Base-by-base conservation (phyloP, 148 eudicot species). In the Diospyros lotus region DNA sequence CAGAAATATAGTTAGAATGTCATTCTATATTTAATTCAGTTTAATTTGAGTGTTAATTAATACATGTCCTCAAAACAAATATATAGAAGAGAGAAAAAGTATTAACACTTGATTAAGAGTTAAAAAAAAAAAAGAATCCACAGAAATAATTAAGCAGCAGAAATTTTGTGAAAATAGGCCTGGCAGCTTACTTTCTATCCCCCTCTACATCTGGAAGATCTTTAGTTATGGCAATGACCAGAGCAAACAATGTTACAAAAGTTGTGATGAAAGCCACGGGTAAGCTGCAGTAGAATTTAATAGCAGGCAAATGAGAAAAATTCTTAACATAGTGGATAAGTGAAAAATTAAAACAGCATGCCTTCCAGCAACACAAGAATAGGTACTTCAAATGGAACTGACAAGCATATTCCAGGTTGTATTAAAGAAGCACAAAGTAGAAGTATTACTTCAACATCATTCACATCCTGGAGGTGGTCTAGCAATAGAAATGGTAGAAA, bases 191-290 rank as follows among this genome's bases (percentile, higher is more conserved):
- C 98, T 92, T 92, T 80, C 96, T 83, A 80, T 94, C 98, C 62
- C 98, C 98, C 86, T 94, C 98, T 62, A 94, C 97, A 77, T 94
- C 98, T 39, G 98, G 94, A 78, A 94, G 98, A 92, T 94, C 98
- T 82, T 94, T 94, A 46, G 98, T 94, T 80, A 94, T 94, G 83
- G 98, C 98, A 82, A 94, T 94, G 75, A 94, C 98, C 84, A 94
- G 84, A 0, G 97, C 98, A 79, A 94, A 94, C 79, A 94, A 62
- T 43, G 98, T 94, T 51, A 94, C 98, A 50, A 94, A 94, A 48
- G 90, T 82, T 69, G 98, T 94, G 76, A 94, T 94, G 86, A 94
- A 94, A 80, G 89, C 90, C 84, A 94, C 98, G 14, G 98, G 93
- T 69, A 85, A 87, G 86, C 98, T 94, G 92, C 90, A 83, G 59